phyloP scores from a whole-genome alignment of 192 early-diverging fungal species.

The Linnemannia zychae region DNA sequence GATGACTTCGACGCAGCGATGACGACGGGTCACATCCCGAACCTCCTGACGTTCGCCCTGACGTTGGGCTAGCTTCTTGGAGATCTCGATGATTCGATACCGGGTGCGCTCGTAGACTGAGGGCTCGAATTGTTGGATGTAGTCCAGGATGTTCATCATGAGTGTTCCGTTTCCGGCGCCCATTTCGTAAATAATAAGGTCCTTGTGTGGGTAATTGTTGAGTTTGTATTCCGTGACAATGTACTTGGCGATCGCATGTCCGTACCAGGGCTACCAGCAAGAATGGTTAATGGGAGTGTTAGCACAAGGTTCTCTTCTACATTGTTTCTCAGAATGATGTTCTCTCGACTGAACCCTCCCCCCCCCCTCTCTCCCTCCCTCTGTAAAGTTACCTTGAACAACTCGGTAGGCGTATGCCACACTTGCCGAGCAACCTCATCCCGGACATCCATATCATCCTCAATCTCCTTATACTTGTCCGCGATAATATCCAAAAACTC shows the following conservation, averaged over 20 bases:
- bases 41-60: slow-evolving; percentile 70
- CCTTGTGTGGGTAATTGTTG: slow-evolving; percentile 67
- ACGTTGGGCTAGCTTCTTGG: slow-evolving; percentile 79
- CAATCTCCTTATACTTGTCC: slow-evolving; percentile 84
- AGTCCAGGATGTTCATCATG: slow-evolving; percentile 94
- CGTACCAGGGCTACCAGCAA: slow-evolving; percentile 84
- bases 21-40: slow-evolving; percentile 53
- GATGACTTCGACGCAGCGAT: slow-evolving; percentile 80
- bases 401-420: slow-evolving; percentile 98
- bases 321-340: neutral
- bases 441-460: slow-evolving; percentile 80
- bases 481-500: slow-evolving; percentile 82
- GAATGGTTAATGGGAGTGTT: slow-evolving; percentile 1
- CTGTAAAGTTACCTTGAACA: slow-evolving; percentile 84
- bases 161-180: slow-evolving; percentile 98
- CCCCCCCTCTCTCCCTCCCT: too few relatives aligned
- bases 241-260: slow-evolving; percentile 91
- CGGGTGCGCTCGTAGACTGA: slow-evolving; percentile 81
- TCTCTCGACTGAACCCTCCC: neutral
- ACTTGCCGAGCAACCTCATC: slow-evolving; percentile 88
- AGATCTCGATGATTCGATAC: slow-evolving; percentile 97
- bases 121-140: slow-evolving; percentile 82
- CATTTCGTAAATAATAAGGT: slow-evolving; percentile 93
- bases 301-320: neutral
- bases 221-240: slow-evolving; percentile 84